Evolutionary conservation across 2,329 filamentous ascomycete genomes (phyloP).

Genomic region (Dissoconium aciculare): DNA sequence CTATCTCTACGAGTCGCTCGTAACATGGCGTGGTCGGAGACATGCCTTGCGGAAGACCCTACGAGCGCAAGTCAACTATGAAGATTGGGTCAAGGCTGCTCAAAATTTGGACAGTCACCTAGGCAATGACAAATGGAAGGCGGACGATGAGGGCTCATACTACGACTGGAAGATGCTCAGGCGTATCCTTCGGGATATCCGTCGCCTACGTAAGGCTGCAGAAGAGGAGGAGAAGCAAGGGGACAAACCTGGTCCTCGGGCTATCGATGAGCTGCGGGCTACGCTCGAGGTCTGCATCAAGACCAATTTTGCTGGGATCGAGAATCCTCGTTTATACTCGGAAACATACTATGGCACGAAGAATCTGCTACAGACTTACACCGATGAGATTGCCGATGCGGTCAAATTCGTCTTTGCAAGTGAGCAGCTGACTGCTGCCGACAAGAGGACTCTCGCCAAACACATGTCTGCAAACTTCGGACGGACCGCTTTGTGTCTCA

Average conservation of each 20-base stretch:
- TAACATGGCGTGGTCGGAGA: constrained; percentile 74
- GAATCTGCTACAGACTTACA: constrained; percentile 73
- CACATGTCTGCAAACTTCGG: constrained; percentile 83
- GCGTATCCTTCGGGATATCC: constrained; percentile 62
- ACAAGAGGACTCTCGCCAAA: constrained; percentile 73
- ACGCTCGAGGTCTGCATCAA: constrained; percentile 85
- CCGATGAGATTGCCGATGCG: constrained; percentile 64
- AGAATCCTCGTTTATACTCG: constrained; percentile 87
- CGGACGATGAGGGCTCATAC: constrained; percentile 56
- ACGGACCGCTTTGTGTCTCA: constrained; percentile 80
- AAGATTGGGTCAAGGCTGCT: constrained; percentile 70
- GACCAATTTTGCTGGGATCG: constrained; percentile 91
- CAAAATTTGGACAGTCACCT: constrained; percentile 65
- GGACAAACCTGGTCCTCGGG: constrained; percentile 28
- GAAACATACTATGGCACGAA: constrained; percentile 99
- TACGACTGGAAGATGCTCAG: constrained; percentile 79
- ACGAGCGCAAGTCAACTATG: constrained; percentile 57
- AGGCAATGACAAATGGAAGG: constrained; percentile 67
- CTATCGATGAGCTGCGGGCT: constrained; percentile 59
- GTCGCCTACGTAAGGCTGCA: constrained; percentile 40
- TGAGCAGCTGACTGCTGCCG: constrained; percentile 50
- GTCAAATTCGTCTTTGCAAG: constrained; percentile 56
- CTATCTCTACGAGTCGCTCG: constrained; percentile 75
- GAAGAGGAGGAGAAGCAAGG: constrained; percentile 38
- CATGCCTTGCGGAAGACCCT: constrained; percentile 57